Conservation (phyloP, 2,329 filamentous ascomycete genomes). For the Fusarium musae region DNA sequence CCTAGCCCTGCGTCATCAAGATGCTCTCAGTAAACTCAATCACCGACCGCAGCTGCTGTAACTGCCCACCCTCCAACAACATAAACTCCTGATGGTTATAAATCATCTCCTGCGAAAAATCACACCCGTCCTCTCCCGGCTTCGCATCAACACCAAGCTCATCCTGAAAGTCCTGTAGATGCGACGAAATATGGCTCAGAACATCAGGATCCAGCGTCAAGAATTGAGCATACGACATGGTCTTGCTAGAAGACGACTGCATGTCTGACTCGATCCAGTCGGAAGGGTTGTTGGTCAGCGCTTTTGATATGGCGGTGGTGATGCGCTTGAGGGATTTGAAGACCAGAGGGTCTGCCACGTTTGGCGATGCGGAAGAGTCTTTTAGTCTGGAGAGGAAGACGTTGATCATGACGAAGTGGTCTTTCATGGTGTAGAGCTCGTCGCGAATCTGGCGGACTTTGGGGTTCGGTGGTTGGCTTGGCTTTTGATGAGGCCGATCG, state of each 20-base stretch:
- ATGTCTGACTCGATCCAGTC: constrained; percentile 42
- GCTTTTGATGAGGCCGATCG: neutral
- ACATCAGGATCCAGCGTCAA: constrained; percentile 29
- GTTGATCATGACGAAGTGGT: constrained; percentile 11
- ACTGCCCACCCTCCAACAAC: constrained; percentile 14
- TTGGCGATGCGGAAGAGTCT: neutral
- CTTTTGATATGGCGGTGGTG: constrained; percentile 24
- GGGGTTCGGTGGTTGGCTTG: constrained; percentile 15
- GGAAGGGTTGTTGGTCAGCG: constrained; percentile 38
- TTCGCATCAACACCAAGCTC: constrained; percentile 16
- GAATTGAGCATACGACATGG: constrained; percentile 34
- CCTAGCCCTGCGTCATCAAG: neutral
- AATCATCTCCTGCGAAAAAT: constrained; percentile 13
- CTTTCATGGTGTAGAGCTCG: constrained; percentile 38
- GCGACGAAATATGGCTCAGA: constrained; percentile 15
- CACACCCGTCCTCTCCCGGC: neutral
- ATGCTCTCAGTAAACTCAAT: constrained; percentile 30
- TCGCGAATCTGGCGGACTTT: constrained; percentile 22
- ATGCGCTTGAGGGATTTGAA: constrained; percentile 8
- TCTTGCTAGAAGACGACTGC: neutral
- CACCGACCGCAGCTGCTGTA: constrained; percentile 15
- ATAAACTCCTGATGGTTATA: constrained; percentile 31
- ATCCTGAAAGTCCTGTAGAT: constrained; percentile 24
- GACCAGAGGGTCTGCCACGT: neutral
- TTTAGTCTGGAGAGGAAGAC: constrained; percentile 12